Percentiles rank a stretch among this genome's conserved stretches.
These are phyloP conservation scores for Bolboschoenus planiculmis DNA, from an alignment of 176 grass and related monocot genomes.

Conservation along the genomic window DNA sequence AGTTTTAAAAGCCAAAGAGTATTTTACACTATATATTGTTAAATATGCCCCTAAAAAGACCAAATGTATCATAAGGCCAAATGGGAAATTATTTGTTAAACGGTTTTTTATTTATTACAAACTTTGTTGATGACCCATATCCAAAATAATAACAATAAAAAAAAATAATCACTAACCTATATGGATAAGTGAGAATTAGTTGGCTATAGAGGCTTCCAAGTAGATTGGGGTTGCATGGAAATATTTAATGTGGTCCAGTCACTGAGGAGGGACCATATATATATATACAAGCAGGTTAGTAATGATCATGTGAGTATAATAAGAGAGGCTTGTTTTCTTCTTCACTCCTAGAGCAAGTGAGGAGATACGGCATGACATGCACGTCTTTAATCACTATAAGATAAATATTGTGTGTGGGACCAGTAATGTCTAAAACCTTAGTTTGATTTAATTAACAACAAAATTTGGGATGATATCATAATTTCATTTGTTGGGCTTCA, in stretches of 20 bases:
- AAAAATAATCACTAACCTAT: not conserved
- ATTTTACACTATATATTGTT: not conserved
- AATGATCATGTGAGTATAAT: slow-evolving; percentile 60
- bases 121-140: not conserved
- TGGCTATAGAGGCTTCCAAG: not conserved
- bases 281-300: slow-evolving; percentile 3
- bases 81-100: not conserved
- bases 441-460: not conserved
- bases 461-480: not conserved
- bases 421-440: not conserved
- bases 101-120: not conserved
- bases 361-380: slow-evolving; percentile 18
- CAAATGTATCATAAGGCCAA: not conserved
- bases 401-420: slow-evolving; percentile 15
- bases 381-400: slow-evolving; percentile 3
- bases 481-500: not conserved
- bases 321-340: slow-evolving; percentile 26
- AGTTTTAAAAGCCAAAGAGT: not conserved
- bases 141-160: not conserved
- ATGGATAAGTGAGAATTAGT: not conserved
- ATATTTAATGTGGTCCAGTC: slow-evolving; percentile 30
- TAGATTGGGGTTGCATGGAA: not conserved
- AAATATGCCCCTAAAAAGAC: not conserved
- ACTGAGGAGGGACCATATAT: slow-evolving; percentile 16
- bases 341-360: not conserved